Evolutionary conservation across 805 yeast species (phyloP), one percentile per base, ranked within the genome.

Genomic region (Allodekkera sacchari): DNA sequence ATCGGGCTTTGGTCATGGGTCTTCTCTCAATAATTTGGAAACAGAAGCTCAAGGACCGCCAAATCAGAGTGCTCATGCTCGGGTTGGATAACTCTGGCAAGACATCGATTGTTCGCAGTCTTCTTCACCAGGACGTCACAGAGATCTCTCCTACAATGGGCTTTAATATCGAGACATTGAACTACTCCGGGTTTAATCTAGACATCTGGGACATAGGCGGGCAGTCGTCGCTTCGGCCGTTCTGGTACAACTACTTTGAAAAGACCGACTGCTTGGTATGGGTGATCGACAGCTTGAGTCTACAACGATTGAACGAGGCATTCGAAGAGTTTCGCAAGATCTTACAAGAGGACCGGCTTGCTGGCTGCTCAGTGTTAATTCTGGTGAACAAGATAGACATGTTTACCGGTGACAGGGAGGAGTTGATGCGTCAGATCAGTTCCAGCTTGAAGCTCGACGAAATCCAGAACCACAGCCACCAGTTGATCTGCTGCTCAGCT

Each of bases 61-160:
- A 87, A 52, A 57, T 83, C 21, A 61, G 96, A 15, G 68, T 85
- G 17, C 61, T 89, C 15, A 64, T 83, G 35, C 66, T 88, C 9
- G 97, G 97, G 0, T 68, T 88, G 4, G 97, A 88, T 50, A 85
- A 84, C 53, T 72, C 95, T 1, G 97, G 97, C 2, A 88, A 88
- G 53, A 82, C 96, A 3, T 83, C 96, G 0, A 70, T 89, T 2
- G 78, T 87, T 15, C 75, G 76, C 36, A 50, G 62, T 13, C 48
- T 83, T 11, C 61, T 80, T 56, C 40, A 63, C 17, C 60, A 66
- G 41, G 74, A 74, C 36, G 63, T 68, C 6, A 45, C 52, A 6
- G 61, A 60, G n/a, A 75, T 87, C 5, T 68, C 83, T 7, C 96
- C 97, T 0, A 88, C 97, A 0, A 70, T 88, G 66, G 97, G 97